phyloP scores from a whole-genome alignment of 176 grass and related monocot species.

The Eragrostis nindensis region DNA sequence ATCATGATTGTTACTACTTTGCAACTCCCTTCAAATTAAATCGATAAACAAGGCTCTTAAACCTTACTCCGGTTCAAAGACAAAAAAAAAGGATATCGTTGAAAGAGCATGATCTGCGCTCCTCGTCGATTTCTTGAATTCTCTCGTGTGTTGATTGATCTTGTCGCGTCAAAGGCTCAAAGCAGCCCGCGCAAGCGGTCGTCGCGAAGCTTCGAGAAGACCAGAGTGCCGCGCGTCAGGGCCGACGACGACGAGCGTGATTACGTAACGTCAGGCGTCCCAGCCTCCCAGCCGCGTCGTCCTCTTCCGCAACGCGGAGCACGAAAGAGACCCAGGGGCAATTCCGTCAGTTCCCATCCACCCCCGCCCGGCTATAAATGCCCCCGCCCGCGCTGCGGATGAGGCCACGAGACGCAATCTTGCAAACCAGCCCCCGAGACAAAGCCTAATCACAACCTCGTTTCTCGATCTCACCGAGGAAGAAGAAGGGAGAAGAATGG shows the following conservation, averaged over 20 bases:
- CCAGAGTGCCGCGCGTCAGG: background rate
- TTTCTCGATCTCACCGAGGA: background rate
- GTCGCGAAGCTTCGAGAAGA: background rate
- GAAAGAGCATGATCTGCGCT: no score
- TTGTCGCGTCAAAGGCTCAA: no score
- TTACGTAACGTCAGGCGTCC: background rate
- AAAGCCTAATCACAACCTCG: background rate
- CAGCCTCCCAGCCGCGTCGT: no score
- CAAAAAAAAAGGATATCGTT: no score
- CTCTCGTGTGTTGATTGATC: no score
- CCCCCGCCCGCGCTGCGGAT: fast-evolving
- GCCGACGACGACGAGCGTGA: background rate
- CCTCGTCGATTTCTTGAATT: no score
- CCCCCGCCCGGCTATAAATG: background rate
- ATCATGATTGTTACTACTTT: no score
- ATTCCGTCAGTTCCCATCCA: background rate
- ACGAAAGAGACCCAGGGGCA: background rate
- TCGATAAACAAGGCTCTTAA: no score
- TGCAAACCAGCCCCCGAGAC: background rate
- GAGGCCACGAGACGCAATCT: background rate
- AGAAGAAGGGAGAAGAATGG: conserved; percentile 42
- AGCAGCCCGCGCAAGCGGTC: no score
- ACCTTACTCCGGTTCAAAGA: no score
- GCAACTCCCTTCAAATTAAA: no score
- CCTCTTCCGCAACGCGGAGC: background rate